Evolutionary conservation across 805 yeast genomes (phyloP).

Genomic region (Candida wancherniae): DNA sequence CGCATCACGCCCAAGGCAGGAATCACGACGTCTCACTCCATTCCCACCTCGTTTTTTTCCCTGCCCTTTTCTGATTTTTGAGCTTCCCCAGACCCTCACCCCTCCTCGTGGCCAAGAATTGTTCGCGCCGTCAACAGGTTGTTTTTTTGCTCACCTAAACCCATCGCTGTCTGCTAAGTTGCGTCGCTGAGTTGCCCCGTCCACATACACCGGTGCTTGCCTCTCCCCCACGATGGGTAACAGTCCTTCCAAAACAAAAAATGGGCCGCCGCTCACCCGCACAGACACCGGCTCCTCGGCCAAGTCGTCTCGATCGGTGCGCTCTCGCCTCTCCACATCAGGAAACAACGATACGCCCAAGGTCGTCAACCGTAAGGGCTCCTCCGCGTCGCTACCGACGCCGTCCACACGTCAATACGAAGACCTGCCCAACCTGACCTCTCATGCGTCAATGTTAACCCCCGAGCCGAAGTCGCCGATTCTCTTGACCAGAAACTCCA

Average conservation of each 20-base stretch:
- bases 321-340: constrained; percentile 30
- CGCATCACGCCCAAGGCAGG: too few species aligned
- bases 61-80: too few species aligned
- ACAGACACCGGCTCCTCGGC: constrained; percentile 52
- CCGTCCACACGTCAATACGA: too few species aligned
- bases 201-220: not conserved
- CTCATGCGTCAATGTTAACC: constrained; percentile 48
- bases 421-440: constrained; percentile 14
- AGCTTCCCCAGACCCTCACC: too few species aligned
- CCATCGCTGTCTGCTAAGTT: not conserved
- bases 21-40: too few species aligned
- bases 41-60: too few species aligned
- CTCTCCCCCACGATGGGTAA: constrained; percentile 42
- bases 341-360: constrained; percentile 26
- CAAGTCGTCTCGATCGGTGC: constrained; percentile 43
- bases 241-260: constrained; percentile 41
- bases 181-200: too few species aligned
- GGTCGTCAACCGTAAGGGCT: constrained; percentile 27
- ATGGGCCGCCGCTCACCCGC: constrained; percentile 45
- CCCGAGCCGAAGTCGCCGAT: constrained; percentile 73
- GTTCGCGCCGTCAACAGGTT: too few species aligned
- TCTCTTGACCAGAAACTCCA: constrained; percentile 49
- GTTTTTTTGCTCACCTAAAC: constrained; percentile 1
- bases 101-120: too few species aligned
- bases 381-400: constrained; percentile 20